Evolutionary conservation across 2,329 filamentous ascomycete species (phyloP).

Genomic region (Cercospora zeina): DNA sequence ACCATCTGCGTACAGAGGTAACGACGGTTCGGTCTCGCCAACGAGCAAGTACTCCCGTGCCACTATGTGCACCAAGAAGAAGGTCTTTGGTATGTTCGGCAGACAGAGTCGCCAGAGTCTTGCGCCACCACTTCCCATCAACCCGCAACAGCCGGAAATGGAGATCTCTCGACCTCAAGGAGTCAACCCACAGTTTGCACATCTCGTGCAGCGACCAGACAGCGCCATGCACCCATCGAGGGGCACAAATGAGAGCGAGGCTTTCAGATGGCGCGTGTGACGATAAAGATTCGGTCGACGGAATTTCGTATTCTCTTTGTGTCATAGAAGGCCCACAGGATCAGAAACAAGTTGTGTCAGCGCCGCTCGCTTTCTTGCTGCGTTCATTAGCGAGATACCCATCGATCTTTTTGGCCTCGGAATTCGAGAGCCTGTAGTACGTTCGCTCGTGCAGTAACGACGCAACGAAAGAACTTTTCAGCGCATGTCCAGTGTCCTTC

Average conservation of each 20-base stretch:
- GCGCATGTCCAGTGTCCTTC: neutral
- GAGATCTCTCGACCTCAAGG: slow-evolving; percentile 58
- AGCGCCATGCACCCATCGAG: slow-evolving; percentile 56
- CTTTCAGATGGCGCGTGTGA: slow-evolving; percentile 37
- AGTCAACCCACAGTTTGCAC: slow-evolving; percentile 55
- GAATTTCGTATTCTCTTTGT: slow-evolving; percentile 15
- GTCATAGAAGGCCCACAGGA: slow-evolving; percentile 8
- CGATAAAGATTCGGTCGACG: too few species aligned
- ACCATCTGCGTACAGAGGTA: slow-evolving; percentile 18
- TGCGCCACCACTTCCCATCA: slow-evolving; percentile 50
- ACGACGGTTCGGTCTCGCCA: slow-evolving; percentile 34
- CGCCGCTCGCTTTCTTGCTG: slow-evolving; percentile 16
- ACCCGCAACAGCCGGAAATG: slow-evolving; percentile 36
- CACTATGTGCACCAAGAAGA: slow-evolving; percentile 42
- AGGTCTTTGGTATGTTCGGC: slow-evolving; percentile 36
- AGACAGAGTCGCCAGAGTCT: slow-evolving; percentile 43
- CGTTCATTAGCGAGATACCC: slow-evolving; percentile 20
- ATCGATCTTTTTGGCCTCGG: slow-evolving; percentile 10
- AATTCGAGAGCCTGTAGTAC: slow-evolving; percentile 14
- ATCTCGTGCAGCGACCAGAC: slow-evolving; percentile 56
- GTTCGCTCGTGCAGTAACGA: slow-evolving; percentile 19
- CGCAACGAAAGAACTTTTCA: slow-evolving; percentile 16
- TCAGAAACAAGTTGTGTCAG: slow-evolving; percentile 12
- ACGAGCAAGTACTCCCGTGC: slow-evolving; percentile 42
- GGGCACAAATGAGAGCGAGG: slow-evolving; percentile 36